Base-by-base conservation (phyloP, 2,329 filamentous ascomycete species). In the Talaromyces sp. region DNA sequence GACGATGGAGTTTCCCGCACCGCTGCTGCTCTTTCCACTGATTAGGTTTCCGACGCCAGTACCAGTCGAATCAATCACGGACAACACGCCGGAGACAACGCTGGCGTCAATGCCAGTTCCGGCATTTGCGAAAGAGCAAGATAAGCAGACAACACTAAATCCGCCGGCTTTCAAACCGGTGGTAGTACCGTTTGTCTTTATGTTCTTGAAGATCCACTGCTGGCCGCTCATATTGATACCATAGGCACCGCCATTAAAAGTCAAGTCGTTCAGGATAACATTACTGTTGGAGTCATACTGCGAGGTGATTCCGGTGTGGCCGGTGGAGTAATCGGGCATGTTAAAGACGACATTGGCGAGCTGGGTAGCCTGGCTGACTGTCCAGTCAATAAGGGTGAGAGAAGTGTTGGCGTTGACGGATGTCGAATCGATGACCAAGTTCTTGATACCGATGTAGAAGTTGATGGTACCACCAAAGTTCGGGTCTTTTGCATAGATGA, bases 141-240 rank as follows among this genome's bases (percentile, higher is more conserved):
- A 60, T 31, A 72, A 68, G 4, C 72, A 61, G 2, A 73, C 65
- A 2, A 70, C 67, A 4, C 68, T 70, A 54, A 64, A 70, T 44
- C 71, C 72, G 12, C 70, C 71, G 2, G 65, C 77, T 0, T 77
- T 78, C 52, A 88, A 78, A 0, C 76, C 71, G 2, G 79, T 80
- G 3, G 81, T 83, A 68, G 87, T 89, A 66, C 86, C 87, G 63
- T 79, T 82, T 73, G 87, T 89, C 68, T 78, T 83, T 40, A 79
- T 71, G 1, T 76, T 72, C 69, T 86, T 86, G 65, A 74, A 71
- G 44, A 71, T 70, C 59, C 71, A 71, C 55, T 74, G 70, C 30
- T 74, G 72, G 27, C 72, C 72, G 2, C 66, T 68, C 51, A 70
- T 68, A 27, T 66, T 65, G 50, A 75, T 68, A 27, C 72, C 72